phyloP scores from a whole-genome alignment of 2,329 filamentous ascomycete species.

The Penicillium italicum region DNA sequence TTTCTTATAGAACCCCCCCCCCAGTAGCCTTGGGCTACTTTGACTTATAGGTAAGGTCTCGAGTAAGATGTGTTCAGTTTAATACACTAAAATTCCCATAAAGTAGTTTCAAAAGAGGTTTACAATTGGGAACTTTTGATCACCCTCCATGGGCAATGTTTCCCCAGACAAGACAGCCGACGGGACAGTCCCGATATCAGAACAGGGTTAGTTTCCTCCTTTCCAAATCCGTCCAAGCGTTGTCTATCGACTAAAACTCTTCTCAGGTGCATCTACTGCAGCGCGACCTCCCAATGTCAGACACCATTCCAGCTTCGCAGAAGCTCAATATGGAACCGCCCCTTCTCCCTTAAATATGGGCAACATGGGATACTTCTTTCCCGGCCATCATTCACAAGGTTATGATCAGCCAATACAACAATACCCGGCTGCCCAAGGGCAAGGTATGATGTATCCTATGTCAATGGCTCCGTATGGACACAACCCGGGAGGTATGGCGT shows the following conservation, averaged over 20 bases:
- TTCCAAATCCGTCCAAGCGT: not conserved
- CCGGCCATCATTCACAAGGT: conserved; percentile 22
- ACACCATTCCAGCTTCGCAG: conserved; percentile 19
- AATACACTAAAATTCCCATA: not conserved
- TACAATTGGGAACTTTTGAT: not conserved
- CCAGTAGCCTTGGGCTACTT: not conserved
- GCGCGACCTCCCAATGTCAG: conserved; percentile 20
- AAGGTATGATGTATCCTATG: conserved; percentile 32
- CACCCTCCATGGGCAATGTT: conserved; percentile 31
- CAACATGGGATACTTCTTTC: conserved; percentile 30
- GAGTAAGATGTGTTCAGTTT: not conserved
- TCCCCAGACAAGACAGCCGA: conserved; percentile 19
- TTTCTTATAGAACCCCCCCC: not conserved
- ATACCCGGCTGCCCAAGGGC: conserved; percentile 23
- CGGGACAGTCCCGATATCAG: conserved; percentile 9
- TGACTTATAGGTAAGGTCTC: not conserved
- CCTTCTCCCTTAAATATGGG: conserved; percentile 28
- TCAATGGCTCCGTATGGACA: conserved; percentile 27
- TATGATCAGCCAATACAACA: conserved; percentile 27
- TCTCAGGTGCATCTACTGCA: conserved; percentile 9
- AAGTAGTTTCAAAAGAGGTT: not conserved
- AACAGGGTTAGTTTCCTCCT: conserved; percentile 14
- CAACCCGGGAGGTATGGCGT: conserved; percentile 20
- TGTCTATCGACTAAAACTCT: not conserved
- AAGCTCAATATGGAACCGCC: conserved; percentile 19